These are phyloP conservation scores for Termitomyces sp. DNA, from an alignment of 768 basidiomycete species.

Conservation along the genomic window DNA sequence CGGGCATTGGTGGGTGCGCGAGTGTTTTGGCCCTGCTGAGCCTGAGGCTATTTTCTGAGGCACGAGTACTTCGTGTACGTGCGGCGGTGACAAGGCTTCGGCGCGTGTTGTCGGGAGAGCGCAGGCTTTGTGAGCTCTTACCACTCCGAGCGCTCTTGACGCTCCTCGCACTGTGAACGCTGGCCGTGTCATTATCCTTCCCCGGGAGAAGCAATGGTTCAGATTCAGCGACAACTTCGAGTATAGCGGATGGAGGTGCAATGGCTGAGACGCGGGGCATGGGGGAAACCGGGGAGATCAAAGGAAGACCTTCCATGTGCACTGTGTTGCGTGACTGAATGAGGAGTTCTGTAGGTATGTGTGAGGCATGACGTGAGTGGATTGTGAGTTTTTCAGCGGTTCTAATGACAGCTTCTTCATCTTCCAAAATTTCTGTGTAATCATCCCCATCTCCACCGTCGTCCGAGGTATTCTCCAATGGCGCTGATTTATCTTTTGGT, in stretches of 20 bases:
- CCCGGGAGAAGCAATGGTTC: conserved; percentile 2
- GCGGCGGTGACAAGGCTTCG: conserved; percentile 54
- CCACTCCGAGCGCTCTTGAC: conserved; percentile 29
- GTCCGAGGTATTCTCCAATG: conserved; percentile 10
- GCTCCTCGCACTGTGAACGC: conserved; percentile 30
- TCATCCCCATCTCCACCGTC: conserved; percentile 23
- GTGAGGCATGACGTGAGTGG: conserved; percentile 17
- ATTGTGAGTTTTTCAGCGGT: conserved; percentile 40
- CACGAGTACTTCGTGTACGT: conserved; percentile 53
- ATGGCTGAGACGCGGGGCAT: conserved; percentile 10
- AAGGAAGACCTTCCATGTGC: conserved; percentile 11
- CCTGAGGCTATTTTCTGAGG: conserved; percentile 64
- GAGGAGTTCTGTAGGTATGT: conserved; percentile 6
- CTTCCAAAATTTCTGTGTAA: conserved; percentile 9
- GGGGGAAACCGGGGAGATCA: conserved; percentile 13
- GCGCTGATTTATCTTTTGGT: conserved; percentile 15
- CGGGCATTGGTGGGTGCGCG: conserved; percentile 26
- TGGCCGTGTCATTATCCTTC: conserved; percentile 32
- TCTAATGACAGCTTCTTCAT: conserved; percentile 33
- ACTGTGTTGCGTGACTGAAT: conserved; percentile 7
- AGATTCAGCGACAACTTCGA: not conserved
- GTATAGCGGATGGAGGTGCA: not conserved
- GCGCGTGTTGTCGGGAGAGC: conserved; percentile 14
- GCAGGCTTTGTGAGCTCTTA: conserved; percentile 24
- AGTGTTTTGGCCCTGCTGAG: conserved; percentile 32